Evolutionary conservation across 116 monocot genomes (phyloP).

Genomic region (Trichopus zeylanicus): DNA sequence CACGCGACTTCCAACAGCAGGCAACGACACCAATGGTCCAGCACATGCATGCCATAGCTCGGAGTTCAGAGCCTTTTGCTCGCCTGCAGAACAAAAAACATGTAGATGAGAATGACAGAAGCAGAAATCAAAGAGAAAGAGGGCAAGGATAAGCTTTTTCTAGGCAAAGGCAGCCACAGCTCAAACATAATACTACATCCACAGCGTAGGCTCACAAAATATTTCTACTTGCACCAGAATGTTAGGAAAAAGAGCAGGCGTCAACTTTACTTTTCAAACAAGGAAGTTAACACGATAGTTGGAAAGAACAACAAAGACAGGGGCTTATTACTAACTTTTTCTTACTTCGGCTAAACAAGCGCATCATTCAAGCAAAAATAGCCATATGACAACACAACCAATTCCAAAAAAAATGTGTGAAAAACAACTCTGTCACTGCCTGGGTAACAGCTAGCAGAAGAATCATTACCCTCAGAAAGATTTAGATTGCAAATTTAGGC

Average conservation of each 20-base stretch:
- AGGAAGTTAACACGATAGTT: neutral
- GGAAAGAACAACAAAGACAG: neutral
- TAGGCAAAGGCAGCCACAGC: too few species aligned
- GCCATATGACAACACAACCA: neutral
- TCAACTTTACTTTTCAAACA: neutral
- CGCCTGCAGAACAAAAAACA: slow-evolving; percentile 23
- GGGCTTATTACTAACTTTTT: neutral
- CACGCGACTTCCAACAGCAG: slow-evolving; percentile 75
- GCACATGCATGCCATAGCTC: slow-evolving; percentile 99
- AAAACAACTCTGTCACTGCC: too few species aligned
- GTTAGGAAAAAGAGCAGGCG: too few species aligned
- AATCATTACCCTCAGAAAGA: too few species aligned
- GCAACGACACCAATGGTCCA: slow-evolving; percentile 85
- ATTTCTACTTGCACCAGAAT: too few species aligned
- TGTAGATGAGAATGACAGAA: neutral
- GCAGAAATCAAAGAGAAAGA: neutral
- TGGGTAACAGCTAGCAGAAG: too few species aligned
- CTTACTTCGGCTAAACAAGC: neutral
- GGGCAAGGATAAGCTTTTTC: neutral
- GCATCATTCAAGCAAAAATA: neutral
- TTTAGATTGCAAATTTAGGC: too few species aligned
- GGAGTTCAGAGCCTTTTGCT: slow-evolving; percentile 72
- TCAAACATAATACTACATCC: neutral
- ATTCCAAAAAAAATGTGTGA: too few species aligned
- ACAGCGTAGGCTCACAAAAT: neutral